phyloP scores from a whole-genome alignment of 2,329 filamentous ascomycete genomes.

The Atkinsonella hypoxylon region DNA sequence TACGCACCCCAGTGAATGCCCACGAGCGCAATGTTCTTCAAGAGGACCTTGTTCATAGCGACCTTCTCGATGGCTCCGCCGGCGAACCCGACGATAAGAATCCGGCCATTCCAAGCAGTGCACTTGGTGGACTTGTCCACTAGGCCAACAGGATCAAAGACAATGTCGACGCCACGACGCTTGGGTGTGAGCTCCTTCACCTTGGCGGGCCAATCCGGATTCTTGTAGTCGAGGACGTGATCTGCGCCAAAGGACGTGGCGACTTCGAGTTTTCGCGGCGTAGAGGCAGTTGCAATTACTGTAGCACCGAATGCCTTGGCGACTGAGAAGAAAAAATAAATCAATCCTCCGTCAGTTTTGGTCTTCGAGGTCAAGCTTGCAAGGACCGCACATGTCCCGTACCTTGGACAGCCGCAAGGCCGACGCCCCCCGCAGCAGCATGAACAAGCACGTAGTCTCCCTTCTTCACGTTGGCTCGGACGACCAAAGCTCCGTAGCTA shows the following conservation, averaged over 20 bases:
- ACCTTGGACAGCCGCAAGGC: conserved; percentile 77
- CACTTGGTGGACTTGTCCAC: conserved; percentile 84
- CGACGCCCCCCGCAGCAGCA: conserved; percentile 84
- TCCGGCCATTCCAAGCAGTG: conserved; percentile 81
- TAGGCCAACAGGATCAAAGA: conserved; percentile 88
- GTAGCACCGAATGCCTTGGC: conserved; percentile 85
- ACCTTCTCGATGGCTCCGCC: conserved; percentile 70
- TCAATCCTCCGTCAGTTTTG: neutral
- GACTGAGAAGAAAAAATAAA: conserved; percentile 28
- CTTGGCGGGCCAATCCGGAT: conserved; percentile 48
- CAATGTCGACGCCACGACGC: conserved; percentile 69
- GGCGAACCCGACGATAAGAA: conserved; percentile 83
- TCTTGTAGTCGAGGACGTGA: conserved; percentile 65
- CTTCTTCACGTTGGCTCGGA: conserved; percentile 60
- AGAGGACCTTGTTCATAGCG: conserved; percentile 77
- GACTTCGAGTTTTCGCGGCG: conserved; percentile 65
- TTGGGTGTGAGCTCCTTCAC: conserved; percentile 71
- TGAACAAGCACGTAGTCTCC: conserved; percentile 86
- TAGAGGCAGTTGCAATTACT: conserved; percentile 86
- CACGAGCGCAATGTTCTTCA: conserved; percentile 88
- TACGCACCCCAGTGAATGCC: conserved; percentile 91
- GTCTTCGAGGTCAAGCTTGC: neutral
- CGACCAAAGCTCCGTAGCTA: conserved; percentile 71
- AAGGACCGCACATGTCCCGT: conserved; percentile 6
- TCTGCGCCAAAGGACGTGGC: conserved; percentile 76